Evolutionary conservation across 805 yeast genomes (phyloP).

Genomic region (Kurtzmaniella fragi): DNA sequence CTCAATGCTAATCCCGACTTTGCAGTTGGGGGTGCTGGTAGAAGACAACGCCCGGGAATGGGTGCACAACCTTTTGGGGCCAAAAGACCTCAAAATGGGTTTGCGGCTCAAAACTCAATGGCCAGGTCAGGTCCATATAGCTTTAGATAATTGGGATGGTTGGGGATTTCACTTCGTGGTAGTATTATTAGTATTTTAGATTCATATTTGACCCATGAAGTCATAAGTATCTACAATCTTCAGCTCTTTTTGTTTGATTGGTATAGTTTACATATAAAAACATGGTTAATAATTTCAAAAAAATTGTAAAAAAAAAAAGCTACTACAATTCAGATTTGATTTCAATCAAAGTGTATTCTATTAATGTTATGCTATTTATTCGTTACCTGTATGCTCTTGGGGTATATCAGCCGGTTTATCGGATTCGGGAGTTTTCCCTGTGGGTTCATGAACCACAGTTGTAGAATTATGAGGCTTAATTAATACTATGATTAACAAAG

Average conservation of each 20-base stretch:
- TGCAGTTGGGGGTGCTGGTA: conserved; percentile 20
- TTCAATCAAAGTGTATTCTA: no score
- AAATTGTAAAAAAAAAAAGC: no score
- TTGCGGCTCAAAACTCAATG: conserved; percentile 6
- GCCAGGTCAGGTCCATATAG: background rate
- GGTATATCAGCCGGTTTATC: background rate
- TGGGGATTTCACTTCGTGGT: conserved; percentile 4
- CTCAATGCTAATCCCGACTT: conserved; percentile 39
- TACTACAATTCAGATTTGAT: no score
- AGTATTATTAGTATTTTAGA: background rate
- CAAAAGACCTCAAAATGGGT: background rate
- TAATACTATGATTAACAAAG: conserved; percentile 63
- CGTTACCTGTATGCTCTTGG: conserved; percentile 1
- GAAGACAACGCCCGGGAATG: conserved; percentile 17
- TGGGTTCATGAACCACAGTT: conserved; percentile 16
- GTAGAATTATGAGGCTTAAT: conserved; percentile 50
- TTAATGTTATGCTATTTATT: no score
- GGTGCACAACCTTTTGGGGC: conserved; percentile 17
- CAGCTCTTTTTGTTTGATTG: no score
- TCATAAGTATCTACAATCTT: no score
- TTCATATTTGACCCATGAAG: background rate
- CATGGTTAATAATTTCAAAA: no score
- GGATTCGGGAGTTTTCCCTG: background rate
- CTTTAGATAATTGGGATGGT: conserved; percentile 4
- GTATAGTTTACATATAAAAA: no score